phyloP scores from a whole-genome alignment of 1,284 basidiomycete species.

The Cryptococcus jaspeensis region DNA sequence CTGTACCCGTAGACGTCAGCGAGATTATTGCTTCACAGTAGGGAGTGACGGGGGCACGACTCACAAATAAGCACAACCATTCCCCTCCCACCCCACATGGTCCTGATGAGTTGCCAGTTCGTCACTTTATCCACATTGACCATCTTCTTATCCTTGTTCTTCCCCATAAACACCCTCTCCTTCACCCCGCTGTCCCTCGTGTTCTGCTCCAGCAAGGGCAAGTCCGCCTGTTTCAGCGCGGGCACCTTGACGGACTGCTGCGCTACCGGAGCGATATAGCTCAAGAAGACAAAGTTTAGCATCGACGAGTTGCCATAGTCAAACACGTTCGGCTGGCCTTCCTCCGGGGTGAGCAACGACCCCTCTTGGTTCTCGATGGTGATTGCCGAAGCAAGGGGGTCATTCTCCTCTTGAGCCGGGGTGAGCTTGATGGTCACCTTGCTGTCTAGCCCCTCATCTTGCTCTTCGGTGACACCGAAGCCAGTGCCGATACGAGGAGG shows the following conservation, averaged over 20 bases:
- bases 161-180: slow-evolving; percentile 5
- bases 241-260: slow-evolving; percentile 26
- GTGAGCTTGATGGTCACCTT: slow-evolving; percentile 15
- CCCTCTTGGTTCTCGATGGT: slow-evolving; percentile 8
- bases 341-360: slow-evolving; percentile 1
- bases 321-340: slow-evolving; percentile 34
- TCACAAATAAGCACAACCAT: slow-evolving; percentile 32
- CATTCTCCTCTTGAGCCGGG: slow-evolving; percentile 5
- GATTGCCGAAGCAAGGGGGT: slow-evolving; percentile 1
- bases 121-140: slow-evolving; percentile 23
- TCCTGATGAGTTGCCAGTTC: slow-evolving; percentile 27
- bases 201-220: slow-evolving; percentile 42
- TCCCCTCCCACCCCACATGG: slow-evolving; percentile 35
- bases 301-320: slow-evolving; percentile 45
- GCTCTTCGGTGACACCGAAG: slow-evolving; percentile 33
- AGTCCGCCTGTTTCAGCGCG: slow-evolving; percentile 35
- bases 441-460: slow-evolving; percentile 2
- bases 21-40: neutral
- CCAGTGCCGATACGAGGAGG: slow-evolving; percentile 36
- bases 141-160: slow-evolving; percentile 7
- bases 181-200: slow-evolving; percentile 28
- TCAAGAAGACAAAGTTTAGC: slow-evolving; percentile 40
- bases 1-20: slow-evolving; percentile 23
- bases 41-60: slow-evolving; percentile 5
- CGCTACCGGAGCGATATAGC: slow-evolving; percentile 36